A percentile compares a stretch with the other conserved stretches of the same genome.
These are phyloP conservation scores for Tuber brumale DNA, from an alignment of 495 filamentous ascomycete genomes.

Conservation along the genomic window DNA sequence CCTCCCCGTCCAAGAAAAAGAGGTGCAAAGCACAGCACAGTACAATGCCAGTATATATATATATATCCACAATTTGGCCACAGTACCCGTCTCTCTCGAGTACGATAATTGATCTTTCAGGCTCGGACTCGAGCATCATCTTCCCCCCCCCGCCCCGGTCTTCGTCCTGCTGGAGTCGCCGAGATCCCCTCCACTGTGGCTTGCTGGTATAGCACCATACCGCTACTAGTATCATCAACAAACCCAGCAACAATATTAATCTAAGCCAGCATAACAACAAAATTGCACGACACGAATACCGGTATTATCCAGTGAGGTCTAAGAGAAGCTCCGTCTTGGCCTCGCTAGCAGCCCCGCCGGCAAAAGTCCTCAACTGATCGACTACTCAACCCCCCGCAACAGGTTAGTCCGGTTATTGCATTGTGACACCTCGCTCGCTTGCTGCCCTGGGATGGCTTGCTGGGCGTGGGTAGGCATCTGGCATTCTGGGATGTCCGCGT, in stretches of 20 bases:
- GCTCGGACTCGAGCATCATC: neutral
- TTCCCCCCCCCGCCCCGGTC: neutral
- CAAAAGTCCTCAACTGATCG: neutral
- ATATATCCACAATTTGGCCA: neutral
- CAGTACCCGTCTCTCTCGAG: neutral
- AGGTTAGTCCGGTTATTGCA: neutral
- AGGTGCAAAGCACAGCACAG: neutral
- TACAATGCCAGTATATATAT: neutral
- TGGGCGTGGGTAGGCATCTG: neutral
- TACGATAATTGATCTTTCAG: neutral
- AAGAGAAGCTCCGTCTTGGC: neutral
- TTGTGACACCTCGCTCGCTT: neutral
- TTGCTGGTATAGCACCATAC: neutral
- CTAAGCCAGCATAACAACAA: neutral
- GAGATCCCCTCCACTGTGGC: neutral
- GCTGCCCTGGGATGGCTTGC: neutral
- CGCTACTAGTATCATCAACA: neutral
- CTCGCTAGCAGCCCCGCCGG: neutral
- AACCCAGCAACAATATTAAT: neutral
- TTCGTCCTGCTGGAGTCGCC: neutral
- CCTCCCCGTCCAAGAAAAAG: neutral
- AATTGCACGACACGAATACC: neutral
- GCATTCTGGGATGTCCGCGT: neutral
- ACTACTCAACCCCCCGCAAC: neutral
- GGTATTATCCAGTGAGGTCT: neutral